Percentiles rank a stretch among this genome's conserved stretches.
phyloP scores from a whole-genome alignment of 805 yeast genomes.

The Candida lessepsii region DNA sequence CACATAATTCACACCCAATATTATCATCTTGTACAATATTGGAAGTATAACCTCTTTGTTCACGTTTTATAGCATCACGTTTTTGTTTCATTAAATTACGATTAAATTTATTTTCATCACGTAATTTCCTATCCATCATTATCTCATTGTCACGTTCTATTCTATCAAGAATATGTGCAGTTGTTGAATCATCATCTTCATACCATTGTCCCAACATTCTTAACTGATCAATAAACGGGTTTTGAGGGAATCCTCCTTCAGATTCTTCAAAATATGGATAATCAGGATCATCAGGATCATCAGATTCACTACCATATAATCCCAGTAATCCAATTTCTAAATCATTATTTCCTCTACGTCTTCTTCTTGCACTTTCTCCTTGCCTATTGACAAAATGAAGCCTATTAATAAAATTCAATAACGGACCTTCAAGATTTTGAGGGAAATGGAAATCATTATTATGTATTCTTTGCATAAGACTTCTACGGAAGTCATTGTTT shows the following conservation, averaged over 20 bases:
- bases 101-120: constrained; percentile 31
- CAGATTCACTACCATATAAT: neutral
- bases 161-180: constrained; percentile 26
- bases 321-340: no score
- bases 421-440: neutral
- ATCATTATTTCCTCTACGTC: neutral
- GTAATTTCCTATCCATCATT: constrained; percentile 32
- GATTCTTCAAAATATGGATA: constrained; percentile 8
- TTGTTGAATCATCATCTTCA: constrained; percentile 14
- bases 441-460: no score
- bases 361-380: constrained; percentile 3
- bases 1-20: constrained; percentile 62
- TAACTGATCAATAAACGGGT: constrained; percentile 1
- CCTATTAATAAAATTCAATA: neutral
- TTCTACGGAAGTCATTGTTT: neutral
- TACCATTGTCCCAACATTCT: neutral
- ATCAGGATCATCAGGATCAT: constrained; percentile 10
- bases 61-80: constrained; percentile 22
- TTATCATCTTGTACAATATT: constrained; percentile 21
- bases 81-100: constrained; percentile 29
- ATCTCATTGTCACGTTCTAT: constrained; percentile 41
- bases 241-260: neutral
- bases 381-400: constrained; percentile 2
- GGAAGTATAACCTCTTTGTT: constrained; percentile 29
- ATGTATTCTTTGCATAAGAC: neutral